These are phyloP conservation scores for Neospora caninum DNA, from an alignment of 169 alveolate species.

Conservation along the genomic window DNA sequence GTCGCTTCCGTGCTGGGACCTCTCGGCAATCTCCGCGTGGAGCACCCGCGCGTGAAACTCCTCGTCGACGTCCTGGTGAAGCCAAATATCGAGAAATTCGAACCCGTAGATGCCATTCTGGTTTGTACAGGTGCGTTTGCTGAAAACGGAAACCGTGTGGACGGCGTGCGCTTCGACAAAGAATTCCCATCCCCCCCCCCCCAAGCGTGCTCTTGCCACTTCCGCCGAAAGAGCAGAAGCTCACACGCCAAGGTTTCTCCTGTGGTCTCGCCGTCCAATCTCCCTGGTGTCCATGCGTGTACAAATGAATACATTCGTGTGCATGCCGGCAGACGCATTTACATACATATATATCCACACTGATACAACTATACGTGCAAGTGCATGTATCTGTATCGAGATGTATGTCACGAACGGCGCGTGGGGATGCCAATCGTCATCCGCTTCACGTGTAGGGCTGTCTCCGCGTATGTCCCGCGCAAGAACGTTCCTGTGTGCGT, in stretches of 20 bases:
- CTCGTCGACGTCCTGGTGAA: slow-evolving; percentile 8
- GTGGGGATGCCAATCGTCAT: too few relatives aligned
- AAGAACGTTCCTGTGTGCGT: too few relatives aligned
- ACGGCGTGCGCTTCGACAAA: neutral
- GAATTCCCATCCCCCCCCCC: too few relatives aligned
- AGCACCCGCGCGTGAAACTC: slow-evolving; percentile 24
- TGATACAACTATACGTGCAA: neutral
- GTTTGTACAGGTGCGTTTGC: slow-evolving; percentile 16
- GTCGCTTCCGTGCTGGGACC: slow-evolving; percentile 23
- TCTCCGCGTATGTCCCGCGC: too few relatives aligned
- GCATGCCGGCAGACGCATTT: too few relatives aligned
- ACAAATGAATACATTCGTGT: too few relatives aligned
- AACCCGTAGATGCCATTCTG: slow-evolving; percentile 21
- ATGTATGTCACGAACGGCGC: too few relatives aligned
- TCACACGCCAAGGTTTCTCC: too few relatives aligned
- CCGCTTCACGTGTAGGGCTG: too few relatives aligned
- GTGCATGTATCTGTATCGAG: neutral
- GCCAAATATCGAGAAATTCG: slow-evolving; percentile 13
- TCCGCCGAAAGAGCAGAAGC: neutral
- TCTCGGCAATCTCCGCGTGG: slow-evolving; percentile 10
- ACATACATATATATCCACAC: neutral
- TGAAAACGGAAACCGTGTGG: neutral
- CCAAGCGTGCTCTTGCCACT: too few relatives aligned
- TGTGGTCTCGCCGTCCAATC: too few relatives aligned
- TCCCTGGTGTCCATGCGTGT: too few relatives aligned